Conservation (phyloP, 768 basidiomycete species). For the Tulasnella sp. region DNA sequence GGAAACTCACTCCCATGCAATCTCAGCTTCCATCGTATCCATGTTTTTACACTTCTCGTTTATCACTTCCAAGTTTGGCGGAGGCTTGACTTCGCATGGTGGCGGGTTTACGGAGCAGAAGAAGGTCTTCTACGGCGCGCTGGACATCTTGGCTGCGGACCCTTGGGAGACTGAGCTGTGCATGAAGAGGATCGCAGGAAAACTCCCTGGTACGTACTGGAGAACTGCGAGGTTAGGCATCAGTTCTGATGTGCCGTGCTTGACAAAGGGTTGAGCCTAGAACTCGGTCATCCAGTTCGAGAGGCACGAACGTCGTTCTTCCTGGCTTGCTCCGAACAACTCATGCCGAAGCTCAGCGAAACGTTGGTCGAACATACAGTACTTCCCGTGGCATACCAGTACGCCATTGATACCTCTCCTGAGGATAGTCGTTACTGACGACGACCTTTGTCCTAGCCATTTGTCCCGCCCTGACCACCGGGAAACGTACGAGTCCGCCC, state of each 20-base stretch:
- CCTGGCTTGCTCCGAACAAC: conserved; percentile 76
- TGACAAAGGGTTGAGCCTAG: not conserved
- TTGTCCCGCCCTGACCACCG: conserved; percentile 61
- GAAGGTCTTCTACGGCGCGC: conserved; percentile 71
- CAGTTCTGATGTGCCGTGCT: not conserved
- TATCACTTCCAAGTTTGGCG: conserved; percentile 76
- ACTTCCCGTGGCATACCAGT: conserved; percentile 69
- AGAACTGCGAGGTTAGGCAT: not conserved
- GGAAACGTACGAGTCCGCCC: conserved; percentile 84
- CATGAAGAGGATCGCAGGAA: conserved; percentile 44
- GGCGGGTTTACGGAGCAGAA: conserved; percentile 72
- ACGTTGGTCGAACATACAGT: conserved; percentile 59
- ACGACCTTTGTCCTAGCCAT: conserved; percentile 51
- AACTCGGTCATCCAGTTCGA: conserved; percentile 37
- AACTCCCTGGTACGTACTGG: conserved; percentile 29
- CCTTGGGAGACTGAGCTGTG: conserved; percentile 47
- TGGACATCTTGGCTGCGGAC: conserved; percentile 67
- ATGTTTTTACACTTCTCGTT: conserved; percentile 72
- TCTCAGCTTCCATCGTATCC: conserved; percentile 60
- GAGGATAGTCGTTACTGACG: conserved; percentile 25
- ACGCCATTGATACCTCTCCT: conserved; percentile 41
- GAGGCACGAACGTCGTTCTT: conserved; percentile 60
- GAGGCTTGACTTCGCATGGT: conserved; percentile 53
- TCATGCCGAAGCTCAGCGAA: conserved; percentile 63
- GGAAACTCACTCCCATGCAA: conserved; percentile 36